phyloP scores from a whole-genome alignment of 2,329 filamentous ascomycete species.

The Trichoderma sp. region DNA sequence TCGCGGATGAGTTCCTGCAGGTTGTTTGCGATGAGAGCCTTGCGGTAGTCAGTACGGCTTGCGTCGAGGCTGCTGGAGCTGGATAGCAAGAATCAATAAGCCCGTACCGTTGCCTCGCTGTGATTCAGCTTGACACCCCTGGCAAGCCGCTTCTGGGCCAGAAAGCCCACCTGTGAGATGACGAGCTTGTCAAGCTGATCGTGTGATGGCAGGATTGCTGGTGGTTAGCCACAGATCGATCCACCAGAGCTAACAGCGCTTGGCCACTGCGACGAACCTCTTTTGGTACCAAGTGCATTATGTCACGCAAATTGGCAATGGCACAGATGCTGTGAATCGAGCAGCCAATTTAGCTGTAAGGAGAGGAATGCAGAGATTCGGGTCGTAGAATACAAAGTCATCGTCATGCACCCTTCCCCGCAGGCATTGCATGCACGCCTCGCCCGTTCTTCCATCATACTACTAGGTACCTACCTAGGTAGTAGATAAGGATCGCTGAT shows the following conservation, averaged over 20 bases:
- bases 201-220: background rate
- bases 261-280: slow-evolving; percentile 37
- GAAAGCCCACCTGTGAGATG: slow-evolving; percentile 81
- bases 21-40: slow-evolving; percentile 81
- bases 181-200: slow-evolving; percentile 88
- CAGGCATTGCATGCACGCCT: background rate
- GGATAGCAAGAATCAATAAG: background rate
- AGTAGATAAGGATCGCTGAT: background rate
- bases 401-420: background rate
- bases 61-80: background rate
- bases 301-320: background rate
- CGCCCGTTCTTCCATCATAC: background rate
- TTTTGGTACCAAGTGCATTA: slow-evolving; percentile 49
- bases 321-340: background rate
- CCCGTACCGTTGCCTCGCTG: slow-evolving; percentile 72
- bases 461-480: no score
- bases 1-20: slow-evolving; percentile 96
- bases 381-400: background rate
- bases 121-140: slow-evolving; percentile 87
- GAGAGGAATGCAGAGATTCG: background rate
- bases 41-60: background rate
- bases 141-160: slow-evolving; percentile 84
- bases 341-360: background rate
- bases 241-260: background rate
- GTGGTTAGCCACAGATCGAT: background rate